A percentile compares a stretch with the other conserved stretches of the same genome.
phyloP scores from a whole-genome alignment of 2,329 filamentous ascomycete species.

The Sclerotinia subarctica region DNA sequence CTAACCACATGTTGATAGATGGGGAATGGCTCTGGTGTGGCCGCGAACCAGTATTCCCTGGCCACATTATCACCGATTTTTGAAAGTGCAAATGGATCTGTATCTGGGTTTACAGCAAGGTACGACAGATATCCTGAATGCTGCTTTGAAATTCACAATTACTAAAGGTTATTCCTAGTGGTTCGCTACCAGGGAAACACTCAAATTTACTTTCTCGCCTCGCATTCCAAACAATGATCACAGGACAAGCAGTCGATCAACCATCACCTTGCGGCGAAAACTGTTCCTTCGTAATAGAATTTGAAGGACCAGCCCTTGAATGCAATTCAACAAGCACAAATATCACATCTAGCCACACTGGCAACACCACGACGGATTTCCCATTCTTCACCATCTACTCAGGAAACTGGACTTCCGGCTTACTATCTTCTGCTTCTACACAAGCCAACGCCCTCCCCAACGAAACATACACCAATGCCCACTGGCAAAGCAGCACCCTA shows the following conservation, averaged over 20 bases:
- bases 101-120: conserved; percentile 23
- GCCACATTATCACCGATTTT: conserved; percentile 19
- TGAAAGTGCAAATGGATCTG: conserved; percentile 19
- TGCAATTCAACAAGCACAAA: conserved; percentile 20
- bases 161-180: background rate
- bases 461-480: background rate
- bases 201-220: conserved; percentile 24
- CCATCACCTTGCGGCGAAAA: conserved; percentile 28
- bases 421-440: background rate
- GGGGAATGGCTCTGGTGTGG: conserved; percentile 28
- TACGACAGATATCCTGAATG: background rate
- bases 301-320: conserved; percentile 26
- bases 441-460: background rate
- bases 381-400: background rate
- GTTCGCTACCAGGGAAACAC: background rate
- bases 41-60: conserved; percentile 24
- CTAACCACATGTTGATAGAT: conserved; percentile 24
- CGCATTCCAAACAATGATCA: conserved; percentile 25
- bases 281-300: conserved; percentile 26
- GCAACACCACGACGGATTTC: background rate
- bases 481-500: conserved; percentile 8
- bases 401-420: background rate
- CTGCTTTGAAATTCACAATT: background rate
- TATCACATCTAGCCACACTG: background rate
- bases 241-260: conserved; percentile 23